A percentile compares a stretch with the other conserved stretches of the same genome.
Evolutionary conservation across 352 stramenopile species (phyloP).

Genomic region (Pythium utonaiense): DNA sequence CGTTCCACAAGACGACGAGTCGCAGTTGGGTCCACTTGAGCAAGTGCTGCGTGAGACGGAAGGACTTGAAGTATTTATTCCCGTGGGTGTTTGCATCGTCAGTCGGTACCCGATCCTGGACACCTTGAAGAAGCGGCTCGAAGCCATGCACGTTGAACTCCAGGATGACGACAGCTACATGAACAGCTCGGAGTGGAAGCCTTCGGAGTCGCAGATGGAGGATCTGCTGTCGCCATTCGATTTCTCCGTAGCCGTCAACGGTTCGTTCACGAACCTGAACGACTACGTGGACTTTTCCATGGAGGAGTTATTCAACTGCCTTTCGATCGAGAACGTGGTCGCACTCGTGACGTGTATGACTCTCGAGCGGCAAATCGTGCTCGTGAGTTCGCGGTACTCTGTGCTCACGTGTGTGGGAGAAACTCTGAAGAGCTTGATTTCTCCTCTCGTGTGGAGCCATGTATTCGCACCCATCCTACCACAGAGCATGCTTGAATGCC

Average conservation of each 20-base stretch:
- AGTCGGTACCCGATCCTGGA: conserved; percentile 80
- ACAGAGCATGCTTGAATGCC: conserved; percentile 74
- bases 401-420: conserved; percentile 77
- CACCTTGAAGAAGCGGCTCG: conserved; percentile 69
- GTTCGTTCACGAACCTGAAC: conserved; percentile 46
- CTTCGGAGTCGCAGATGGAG: conserved; percentile 49
- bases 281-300: conserved; percentile 77
- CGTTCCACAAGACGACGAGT: conserved; percentile 60
- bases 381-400: conserved; percentile 77
- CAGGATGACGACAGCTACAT: conserved; percentile 55
- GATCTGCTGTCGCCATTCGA: conserved; percentile 65
- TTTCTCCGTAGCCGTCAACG: conserved; percentile 35
- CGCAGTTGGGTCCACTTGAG: conserved; percentile 66
- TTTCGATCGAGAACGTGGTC: conserved; percentile 71
- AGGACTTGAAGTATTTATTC: conserved; percentile 74
- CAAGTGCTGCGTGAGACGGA: conserved; percentile 80
- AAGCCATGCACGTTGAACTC: conserved; percentile 56
- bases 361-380: conserved; percentile 72
- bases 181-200: conserved; percentile 53
- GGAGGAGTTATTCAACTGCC: conserved; percentile 76
- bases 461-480: conserved; percentile 82
- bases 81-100: conserved; percentile 73
- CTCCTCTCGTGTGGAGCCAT: conserved; percentile 81
- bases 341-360: conserved; percentile 67
- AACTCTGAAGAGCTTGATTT: conserved; percentile 73